phyloP scores from a whole-genome alignment of 257 asterid species.

The Solanum tacnaense region DNA sequence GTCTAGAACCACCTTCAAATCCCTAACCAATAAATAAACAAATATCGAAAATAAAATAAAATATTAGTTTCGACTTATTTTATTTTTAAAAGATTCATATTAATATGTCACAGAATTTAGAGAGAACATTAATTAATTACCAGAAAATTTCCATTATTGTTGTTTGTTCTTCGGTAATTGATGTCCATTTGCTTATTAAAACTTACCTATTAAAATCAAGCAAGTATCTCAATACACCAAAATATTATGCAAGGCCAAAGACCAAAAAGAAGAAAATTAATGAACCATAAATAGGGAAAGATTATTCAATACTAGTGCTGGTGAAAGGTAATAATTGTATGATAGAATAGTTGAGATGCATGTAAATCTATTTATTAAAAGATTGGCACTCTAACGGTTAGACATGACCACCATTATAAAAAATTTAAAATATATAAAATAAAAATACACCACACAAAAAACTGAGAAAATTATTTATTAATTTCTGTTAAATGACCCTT shows the following conservation, averaged over 20 bases:
- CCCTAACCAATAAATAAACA: slow-evolving; percentile 19
- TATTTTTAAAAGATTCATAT: neutral
- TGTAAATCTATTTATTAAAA: no score
- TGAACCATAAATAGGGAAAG: neutral
- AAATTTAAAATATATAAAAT: no score
- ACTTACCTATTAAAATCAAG: slow-evolving; percentile 19
- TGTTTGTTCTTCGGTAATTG: slow-evolving; percentile 19
- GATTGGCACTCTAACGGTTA: neutral
- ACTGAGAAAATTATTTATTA: no score
- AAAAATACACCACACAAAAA: no score
- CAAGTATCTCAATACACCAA: neutral
- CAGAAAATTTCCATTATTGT: slow-evolving; percentile 18
- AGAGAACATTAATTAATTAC: slow-evolving; percentile 10
- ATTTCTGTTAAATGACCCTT: no score
- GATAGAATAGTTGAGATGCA: no score
- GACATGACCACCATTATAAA: neutral
- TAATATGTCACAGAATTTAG: neutral
- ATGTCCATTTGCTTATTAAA: slow-evolving; percentile 35
- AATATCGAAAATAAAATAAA: neutral
- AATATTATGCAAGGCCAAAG: neutral
- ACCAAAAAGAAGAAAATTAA: no score
- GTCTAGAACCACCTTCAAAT: slow-evolving; percentile 1
- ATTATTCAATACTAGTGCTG: no score
- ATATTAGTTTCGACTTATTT: neutral
- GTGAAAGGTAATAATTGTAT: no score